phyloP scores from a whole-genome alignment of 1,139 yeast genomes.

The Hemisphaericaspora subhashii region DNA sequence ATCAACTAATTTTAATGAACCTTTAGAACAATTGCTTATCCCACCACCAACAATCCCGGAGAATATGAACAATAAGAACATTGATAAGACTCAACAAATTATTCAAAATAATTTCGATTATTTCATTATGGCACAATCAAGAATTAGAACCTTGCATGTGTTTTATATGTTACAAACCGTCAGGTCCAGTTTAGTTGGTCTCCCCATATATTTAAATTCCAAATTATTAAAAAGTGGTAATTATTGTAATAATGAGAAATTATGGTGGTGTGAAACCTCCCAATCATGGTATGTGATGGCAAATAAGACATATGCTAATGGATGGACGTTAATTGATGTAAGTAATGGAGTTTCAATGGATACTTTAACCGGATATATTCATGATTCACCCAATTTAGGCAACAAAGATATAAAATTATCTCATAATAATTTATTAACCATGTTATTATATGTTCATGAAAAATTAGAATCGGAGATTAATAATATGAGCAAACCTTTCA shows the following conservation, averaged over 20 bases:
- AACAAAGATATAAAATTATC: conserved; percentile 42
- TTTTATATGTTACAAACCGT: conserved; percentile 72
- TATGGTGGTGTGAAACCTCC: conserved; percentile 66
- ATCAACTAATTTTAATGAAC: conserved; percentile 71
- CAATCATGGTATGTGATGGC: conserved; percentile 54
- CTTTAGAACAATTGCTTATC: conserved; percentile 58
- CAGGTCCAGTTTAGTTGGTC: conserved; percentile 66
- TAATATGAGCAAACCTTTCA: conserved; percentile 22
- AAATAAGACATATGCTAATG: conserved; percentile 15
- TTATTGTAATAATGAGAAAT: conserved; percentile 64
- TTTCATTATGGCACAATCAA: conserved; percentile 76
- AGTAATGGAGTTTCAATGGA: conserved; percentile 58
- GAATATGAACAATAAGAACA: conserved; percentile 29
- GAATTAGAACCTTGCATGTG: conserved; percentile 83
- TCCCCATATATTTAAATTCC: conserved; percentile 55
- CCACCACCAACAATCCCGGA: conserved; percentile 48
- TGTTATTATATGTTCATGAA: conserved; percentile 73
- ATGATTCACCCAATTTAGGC: conserved; percentile 24
- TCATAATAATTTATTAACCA: conserved; percentile 58
- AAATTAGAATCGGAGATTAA: conserved; percentile 56
- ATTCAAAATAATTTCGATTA: conserved; percentile 60
- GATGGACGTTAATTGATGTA: conserved; percentile 43
- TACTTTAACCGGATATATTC: conserved; percentile 43
- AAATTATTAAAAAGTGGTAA: conserved; percentile 70
- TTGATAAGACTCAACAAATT: conserved; percentile 15